Conservation (phyloP, 495 filamentous ascomycete species). For the Talaromyces adpressus region DNA sequence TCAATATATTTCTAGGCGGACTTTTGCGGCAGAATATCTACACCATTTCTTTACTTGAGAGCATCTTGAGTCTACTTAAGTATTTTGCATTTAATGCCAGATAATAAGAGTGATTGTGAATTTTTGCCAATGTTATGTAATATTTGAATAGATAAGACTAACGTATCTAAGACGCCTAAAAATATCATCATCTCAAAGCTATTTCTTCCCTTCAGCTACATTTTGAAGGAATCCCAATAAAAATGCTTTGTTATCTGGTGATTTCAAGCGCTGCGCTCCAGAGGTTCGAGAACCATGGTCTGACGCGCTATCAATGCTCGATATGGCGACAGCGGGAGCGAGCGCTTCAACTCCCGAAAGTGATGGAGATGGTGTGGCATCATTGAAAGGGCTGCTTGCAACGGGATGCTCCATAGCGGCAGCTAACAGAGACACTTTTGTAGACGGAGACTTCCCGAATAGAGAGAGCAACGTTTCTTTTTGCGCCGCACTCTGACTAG, state of each 20-base stretch:
- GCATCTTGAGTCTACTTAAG: no score
- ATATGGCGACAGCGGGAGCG: constrained; percentile 34
- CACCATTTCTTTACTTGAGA: neutral
- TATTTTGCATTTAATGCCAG: neutral
- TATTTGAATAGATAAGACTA: neutral
- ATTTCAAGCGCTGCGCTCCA: constrained; percentile 41
- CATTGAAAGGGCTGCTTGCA: constrained; percentile 14
- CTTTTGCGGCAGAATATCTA: constrained; percentile 21
- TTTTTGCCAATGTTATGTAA: neutral
- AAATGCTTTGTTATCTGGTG: constrained; percentile 67
- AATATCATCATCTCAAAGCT: neutral
- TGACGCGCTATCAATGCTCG: constrained; percentile 29
- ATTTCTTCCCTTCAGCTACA: constrained; percentile 44
- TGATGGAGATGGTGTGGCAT: constrained; percentile 28
- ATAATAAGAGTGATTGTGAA: neutral
- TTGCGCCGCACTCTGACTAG: constrained; percentile 51
- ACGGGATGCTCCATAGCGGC: constrained; percentile 11
- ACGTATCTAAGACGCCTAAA: neutral
- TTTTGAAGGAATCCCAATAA: constrained; percentile 67
- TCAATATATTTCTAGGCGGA: constrained; percentile 17
- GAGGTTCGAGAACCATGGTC: constrained; percentile 42
- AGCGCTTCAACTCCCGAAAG: constrained; percentile 29
- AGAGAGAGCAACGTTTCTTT: constrained; percentile 62
- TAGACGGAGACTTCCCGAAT: constrained; percentile 52
- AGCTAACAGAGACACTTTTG: constrained; percentile 15